phyloP scores from a whole-genome alignment of 768 basidiomycete genomes.

The Suillus occidentalis region DNA sequence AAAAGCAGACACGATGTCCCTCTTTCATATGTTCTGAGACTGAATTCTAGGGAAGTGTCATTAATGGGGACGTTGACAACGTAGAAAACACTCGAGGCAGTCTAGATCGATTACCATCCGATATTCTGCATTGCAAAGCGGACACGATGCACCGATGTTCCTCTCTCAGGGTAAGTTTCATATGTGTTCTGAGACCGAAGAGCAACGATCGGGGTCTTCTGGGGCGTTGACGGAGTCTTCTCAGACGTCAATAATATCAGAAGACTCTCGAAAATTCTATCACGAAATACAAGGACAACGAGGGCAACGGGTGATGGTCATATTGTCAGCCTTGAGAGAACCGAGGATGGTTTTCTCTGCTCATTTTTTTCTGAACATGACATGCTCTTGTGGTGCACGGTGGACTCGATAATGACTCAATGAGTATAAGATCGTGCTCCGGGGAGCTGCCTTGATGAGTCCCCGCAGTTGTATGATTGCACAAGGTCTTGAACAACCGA shows the following conservation, averaged over 20 bases:
- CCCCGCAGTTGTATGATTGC: neutral
- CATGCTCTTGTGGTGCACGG: constrained; percentile 42
- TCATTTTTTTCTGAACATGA: constrained; percentile 22
- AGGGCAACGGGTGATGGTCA: neutral
- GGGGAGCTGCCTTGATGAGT: neutral
- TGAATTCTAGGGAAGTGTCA: neutral
- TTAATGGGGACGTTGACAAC: neutral
- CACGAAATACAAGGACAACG: too few species aligned
- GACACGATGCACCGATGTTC: neutral
- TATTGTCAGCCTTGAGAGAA: neutral
- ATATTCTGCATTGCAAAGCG: neutral
- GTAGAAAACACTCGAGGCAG: neutral
- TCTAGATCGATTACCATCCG: neutral
- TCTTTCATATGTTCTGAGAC: neutral
- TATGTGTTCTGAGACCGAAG: neutral
- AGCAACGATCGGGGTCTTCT: neutral
- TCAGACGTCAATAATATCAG: neutral
- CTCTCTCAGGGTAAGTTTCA: neutral
- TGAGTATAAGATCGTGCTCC: neutral
- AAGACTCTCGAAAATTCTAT: neutral
- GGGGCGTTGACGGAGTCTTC: neutral
- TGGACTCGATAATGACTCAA: neutral
- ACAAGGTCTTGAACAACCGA: neutral
- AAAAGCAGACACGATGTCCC: neutral
- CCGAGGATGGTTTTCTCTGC: neutral